Evolutionary conservation across 208 protist species (phyloP), one percentile per base, ranked within the genome.

Genomic region (Vickermania ingenoplastis): DNA sequence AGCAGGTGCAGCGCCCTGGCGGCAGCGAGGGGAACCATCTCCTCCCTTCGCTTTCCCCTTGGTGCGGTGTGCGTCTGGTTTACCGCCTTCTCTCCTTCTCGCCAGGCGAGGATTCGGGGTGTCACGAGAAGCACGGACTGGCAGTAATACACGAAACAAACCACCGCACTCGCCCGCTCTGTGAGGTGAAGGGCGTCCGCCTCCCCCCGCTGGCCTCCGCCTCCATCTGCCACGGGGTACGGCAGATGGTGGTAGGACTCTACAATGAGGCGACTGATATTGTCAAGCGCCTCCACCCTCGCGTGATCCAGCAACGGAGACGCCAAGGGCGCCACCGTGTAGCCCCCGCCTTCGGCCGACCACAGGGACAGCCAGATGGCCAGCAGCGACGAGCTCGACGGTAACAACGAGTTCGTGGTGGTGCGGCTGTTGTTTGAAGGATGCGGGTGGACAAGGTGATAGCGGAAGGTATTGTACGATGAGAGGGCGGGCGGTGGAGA

Each of bases 1-100:
- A 91, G 57, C 0, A 65, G 62, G 63, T 86, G 78, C 29, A 91
- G 41, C 3, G 80, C 80, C 57, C 79, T 72, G 27, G 83, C 73
- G 7, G 84, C 80, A 26, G 73, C 67, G 17, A 86, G 50, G 1
- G 84, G 71, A 21, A 67, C 58, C 41, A 59, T 57, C 50, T 88
- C 84, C 17, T 45, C 36, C 17, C 36, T 7, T 45, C 36, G 36
- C 17, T 45, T 45, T 7, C 36, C 36, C 17, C 36, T 17, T 45
- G 36, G 7, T 7, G 36, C 11, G 36, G 11, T 7, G 36, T n/a
- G 17, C 31, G 24, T 29, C 27, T 11, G 5, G n/a, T 24, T 13
- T 53, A 24, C 5, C 53, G 22, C 27, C 25, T 5, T 26, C 53
- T 31, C 53, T n/a, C 26, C 5, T 26, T 17, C 80, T 80, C 23